Percentiles rank a stretch among this genome's conserved stretches.
Conservation (phyloP, 2,329 filamentous ascomycete genomes). For the Drechmeria coniospora region DNA sequence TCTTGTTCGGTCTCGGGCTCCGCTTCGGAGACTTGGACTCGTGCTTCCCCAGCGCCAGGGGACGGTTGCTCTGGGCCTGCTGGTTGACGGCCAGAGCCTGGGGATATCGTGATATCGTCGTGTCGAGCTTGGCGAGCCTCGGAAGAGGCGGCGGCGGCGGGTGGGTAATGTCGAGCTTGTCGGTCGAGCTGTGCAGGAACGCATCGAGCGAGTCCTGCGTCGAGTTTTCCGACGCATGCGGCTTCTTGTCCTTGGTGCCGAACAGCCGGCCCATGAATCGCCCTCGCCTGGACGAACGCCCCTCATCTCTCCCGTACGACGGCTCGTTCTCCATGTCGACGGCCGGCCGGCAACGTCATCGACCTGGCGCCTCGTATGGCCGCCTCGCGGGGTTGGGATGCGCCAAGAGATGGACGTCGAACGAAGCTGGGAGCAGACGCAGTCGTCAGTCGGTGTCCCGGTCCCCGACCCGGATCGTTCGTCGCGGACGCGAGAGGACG, state of each 20-base stretch:
- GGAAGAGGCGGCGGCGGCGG: constrained; percentile 27
- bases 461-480: no score
- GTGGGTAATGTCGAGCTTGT: constrained; percentile 38
- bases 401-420: no score
- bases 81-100: constrained; percentile 32
- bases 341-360: constrained; percentile 14
- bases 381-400: constrained; percentile 4
- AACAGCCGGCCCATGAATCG: constrained; percentile 52
- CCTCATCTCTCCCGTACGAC: constrained; percentile 21
- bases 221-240: constrained; percentile 16
- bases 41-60: constrained; percentile 20
- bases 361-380: constrained; percentile 7
- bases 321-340: constrained; percentile 30
- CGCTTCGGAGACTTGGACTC: constrained; percentile 27
- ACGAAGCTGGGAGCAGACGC: no score
- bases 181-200: constrained; percentile 41
- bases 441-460: no score
- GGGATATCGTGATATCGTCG: constrained; percentile 38
- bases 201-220: constrained; percentile 35
- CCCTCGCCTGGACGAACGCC: constrained; percentile 28
- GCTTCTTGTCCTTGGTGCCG: constrained; percentile 25
- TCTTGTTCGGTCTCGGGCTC: constrained; percentile 35
- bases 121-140: constrained; percentile 40
- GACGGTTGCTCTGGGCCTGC: constrained; percentile 27
- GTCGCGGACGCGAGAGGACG: no score